Evolutionary conservation across 202 grass and related monocot species (phyloP), one percentile per base, ranked within the genome.

Genomic region (Dendrocalamus latiflorus): DNA sequence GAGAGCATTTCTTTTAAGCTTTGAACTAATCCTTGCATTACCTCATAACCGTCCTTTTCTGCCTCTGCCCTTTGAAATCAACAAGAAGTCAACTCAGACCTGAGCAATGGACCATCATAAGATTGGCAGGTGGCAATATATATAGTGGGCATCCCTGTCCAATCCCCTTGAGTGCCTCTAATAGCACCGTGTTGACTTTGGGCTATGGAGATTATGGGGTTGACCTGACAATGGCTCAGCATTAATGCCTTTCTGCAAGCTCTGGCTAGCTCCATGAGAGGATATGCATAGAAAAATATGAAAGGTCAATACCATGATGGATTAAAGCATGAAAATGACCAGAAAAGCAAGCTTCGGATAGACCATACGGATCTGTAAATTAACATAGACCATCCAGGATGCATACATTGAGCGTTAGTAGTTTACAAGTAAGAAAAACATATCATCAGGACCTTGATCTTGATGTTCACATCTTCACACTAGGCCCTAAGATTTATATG

Each of bases 341-440:
- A 70, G 58, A 68, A 73, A 89, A 86, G 45, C 20, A 75, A 63
- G 74, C 15, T 74, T 81, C 37, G 75, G 79, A 90, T 90, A 87
- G 84, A 51, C 55, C 75, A 84, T 80, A 51, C 68, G 70, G 69
- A 90, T 84, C 80, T 87, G 88, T 84, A 87, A 90, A 87, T 84
- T 28, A 77, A 50, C 63, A 45, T 28, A 70, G 30, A 80, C 84
- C 54, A 83, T 17, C 69, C 47, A 22, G 22, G 75, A 84, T 79
- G 77, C 69, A 66, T 34, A 72, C 20, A 47, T 49, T 84, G 79
- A 65, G 53, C 37, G 64, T 58, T 70, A 83, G 25, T 74, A 75
- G 54, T 84, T 82, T 79, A 64, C 48, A 87, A 76, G 36, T 63
- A 79, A 66, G 34, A 79, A 68, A 68, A 69, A 1, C 26, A 72